A percentile compares a stretch with the other conserved stretches of the same genome.
phyloP scores from a whole-genome alignment of 306 rosid species.

The Lotus japonicus region DNA sequence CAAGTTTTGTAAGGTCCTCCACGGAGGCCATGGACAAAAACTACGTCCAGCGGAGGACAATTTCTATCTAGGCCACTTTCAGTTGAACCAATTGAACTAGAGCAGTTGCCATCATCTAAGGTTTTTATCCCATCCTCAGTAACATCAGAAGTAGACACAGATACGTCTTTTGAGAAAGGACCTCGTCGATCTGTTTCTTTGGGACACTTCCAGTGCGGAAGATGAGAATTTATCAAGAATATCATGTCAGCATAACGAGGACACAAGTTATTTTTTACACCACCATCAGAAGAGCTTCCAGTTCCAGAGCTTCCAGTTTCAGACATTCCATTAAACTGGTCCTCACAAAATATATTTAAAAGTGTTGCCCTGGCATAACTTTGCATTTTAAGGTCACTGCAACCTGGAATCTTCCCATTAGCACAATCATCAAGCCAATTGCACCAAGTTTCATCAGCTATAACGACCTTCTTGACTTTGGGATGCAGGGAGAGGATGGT shows the following conservation, averaged over 20 bases:
- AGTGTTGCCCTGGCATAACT: slow-evolving; percentile 88
- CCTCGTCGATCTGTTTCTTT: slow-evolving; percentile 31
- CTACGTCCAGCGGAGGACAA: slow-evolving; percentile 60
- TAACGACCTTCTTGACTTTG: slow-evolving; percentile 62
- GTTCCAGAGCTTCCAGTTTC: slow-evolving; percentile 22
- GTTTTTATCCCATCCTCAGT: slow-evolving; percentile 27
- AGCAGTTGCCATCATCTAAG: slow-evolving; percentile 29
- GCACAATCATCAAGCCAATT: slow-evolving; percentile 95
- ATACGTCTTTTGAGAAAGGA: slow-evolving; percentile 22
- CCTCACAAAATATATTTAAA: slow-evolving; percentile 53
- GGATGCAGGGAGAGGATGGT: slow-evolving; percentile 79
- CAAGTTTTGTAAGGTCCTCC: slow-evolving; percentile 92
- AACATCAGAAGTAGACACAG: slow-evolving; percentile 25
- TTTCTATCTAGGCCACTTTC: slow-evolving; percentile 23
- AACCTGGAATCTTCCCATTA: slow-evolving; percentile 75
- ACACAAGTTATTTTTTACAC: slow-evolving; percentile 33
- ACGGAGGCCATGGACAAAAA: slow-evolving; percentile 91
- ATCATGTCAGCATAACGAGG: slow-evolving; percentile 74
- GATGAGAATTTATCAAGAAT: slow-evolving; percentile 80
- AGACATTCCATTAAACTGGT: slow-evolving; percentile 32
- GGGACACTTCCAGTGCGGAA: slow-evolving; percentile 76
- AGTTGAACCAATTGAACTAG: slow-evolving; percentile 35
- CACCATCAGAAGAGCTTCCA: slow-evolving; percentile 30
- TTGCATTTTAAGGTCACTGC: slow-evolving; percentile 77
- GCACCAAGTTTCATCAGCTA: slow-evolving; percentile 62